Conservation (phyloP, 2,329 filamentous ascomycete species). For the Diaporthe sp. region DNA sequence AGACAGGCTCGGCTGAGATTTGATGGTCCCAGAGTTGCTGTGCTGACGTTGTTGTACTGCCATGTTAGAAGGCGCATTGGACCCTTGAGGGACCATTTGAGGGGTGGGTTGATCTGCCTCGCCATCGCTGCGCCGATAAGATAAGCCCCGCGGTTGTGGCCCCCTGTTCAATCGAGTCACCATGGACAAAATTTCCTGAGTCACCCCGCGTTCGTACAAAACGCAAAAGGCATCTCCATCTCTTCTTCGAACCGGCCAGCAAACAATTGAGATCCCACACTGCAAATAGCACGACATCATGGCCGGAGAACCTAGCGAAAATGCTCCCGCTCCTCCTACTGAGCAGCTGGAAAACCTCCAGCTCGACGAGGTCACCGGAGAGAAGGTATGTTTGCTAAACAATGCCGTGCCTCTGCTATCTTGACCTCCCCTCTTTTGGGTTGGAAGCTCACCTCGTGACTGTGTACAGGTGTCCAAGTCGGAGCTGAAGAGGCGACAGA, state of each 20-base stretch:
- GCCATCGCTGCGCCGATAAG: not conserved
- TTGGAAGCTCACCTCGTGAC: conserved; percentile 26
- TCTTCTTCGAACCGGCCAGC: not conserved
- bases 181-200: conserved; percentile 35
- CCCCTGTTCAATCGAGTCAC: conserved; percentile 31
- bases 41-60: not conserved
- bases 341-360: conserved; percentile 79
- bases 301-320: conserved; percentile 42
- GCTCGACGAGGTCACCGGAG: conserved; percentile 93
- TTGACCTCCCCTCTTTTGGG: not conserved
- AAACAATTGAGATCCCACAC: conserved; percentile 32
- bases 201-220: conserved; percentile 29
- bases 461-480: conserved; percentile 76
- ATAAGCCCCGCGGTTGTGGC: conserved; percentile 34
- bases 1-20: not conserved
- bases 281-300: conserved; percentile 38
- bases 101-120: not conserved
- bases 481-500: conserved; percentile 95
- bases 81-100: not conserved
- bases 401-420: not conserved
- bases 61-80: not conserved
- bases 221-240: not conserved
- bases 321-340: conserved; percentile 54
- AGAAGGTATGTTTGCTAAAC: conserved; percentile 59
- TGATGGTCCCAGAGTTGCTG: not conserved